Percentiles rank a stretch among this genome's conserved stretches.
phyloP scores from a whole-genome alignment of 345 rosid genomes.

The Mangifera indica region DNA sequence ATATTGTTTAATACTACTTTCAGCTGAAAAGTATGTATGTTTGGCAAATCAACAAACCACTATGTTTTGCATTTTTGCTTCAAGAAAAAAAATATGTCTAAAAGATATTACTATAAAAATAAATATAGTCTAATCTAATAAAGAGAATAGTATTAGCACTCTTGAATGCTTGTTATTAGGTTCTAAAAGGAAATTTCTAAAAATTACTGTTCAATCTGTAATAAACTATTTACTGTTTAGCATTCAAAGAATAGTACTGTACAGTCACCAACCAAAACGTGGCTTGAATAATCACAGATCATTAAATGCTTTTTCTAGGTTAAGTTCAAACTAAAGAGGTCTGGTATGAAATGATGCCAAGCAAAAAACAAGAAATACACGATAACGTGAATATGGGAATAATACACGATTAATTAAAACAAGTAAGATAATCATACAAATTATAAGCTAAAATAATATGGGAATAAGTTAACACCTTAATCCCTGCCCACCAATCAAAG shows the following conservation, averaged over 20 bases:
- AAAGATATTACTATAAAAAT: not conserved
- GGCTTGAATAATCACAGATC: not conserved
- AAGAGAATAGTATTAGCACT: not conserved
- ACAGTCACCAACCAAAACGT: not conserved
- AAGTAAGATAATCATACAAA: not conserved
- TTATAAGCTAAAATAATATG: slow-evolving; percentile 5
- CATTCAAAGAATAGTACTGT: not conserved
- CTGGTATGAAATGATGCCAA: not conserved
- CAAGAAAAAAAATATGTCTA: not conserved
- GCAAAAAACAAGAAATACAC: not conserved
- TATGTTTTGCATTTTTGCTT: not conserved
- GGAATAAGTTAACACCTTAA: slow-evolving; percentile 52
- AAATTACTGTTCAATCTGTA: too few relatives aligned
- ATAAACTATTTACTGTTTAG: not conserved
- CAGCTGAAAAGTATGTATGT: not conserved
- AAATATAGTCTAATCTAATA: not conserved
- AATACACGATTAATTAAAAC: not conserved
- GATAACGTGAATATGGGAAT: not conserved
- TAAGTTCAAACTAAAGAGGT: not conserved
- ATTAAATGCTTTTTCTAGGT: not conserved
- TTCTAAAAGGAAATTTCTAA: not conserved
- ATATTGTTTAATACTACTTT: not conserved
- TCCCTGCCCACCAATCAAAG: slow-evolving; percentile 94
- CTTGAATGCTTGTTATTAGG: not conserved
- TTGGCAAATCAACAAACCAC: not conserved